Evolutionary conservation across 192 early-diverging fungal species (phyloP).

Genomic region (Rhizophagus clarus): DNA sequence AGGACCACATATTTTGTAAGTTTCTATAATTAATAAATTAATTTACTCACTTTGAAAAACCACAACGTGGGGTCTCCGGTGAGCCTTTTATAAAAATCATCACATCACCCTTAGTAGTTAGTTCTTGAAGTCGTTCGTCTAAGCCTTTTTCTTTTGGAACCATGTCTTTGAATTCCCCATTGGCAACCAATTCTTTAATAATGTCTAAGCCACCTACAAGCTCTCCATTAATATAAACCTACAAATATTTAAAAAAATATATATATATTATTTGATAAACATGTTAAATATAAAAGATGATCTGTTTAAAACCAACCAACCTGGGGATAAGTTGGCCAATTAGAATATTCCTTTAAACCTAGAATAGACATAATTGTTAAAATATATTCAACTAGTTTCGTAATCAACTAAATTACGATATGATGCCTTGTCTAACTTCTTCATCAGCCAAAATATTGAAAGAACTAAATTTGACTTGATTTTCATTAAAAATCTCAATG

Average conservation of each 20-base stretch:
- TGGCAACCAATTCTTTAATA: conserved; percentile 86
- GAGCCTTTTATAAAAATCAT: no score
- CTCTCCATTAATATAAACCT: conserved; percentile 94
- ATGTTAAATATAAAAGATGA: neutral
- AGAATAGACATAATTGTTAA: neutral
- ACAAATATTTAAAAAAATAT: conserved; percentile 27
- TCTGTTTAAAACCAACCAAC: conserved; percentile 7
- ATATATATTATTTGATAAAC: neutral
- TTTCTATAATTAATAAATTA: no score
- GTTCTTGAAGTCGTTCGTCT: no score
- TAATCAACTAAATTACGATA: conserved; percentile 31
- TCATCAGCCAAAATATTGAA: conserved; percentile 91
- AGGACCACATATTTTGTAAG: no score
- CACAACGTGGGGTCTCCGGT: no score
- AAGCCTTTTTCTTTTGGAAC: conserved; percentile 38
- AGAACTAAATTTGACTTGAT: conserved; percentile 81
- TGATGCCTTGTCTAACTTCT: conserved; percentile 89
- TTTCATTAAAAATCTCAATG: conserved; percentile 76
- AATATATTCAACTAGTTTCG: neutral
- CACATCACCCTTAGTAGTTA: no score
- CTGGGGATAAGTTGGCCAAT: conserved; percentile 98
- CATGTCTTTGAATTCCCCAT: conserved; percentile 59
- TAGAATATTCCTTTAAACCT: conserved; percentile 52
- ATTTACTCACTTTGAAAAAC: no score
- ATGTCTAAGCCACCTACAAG: conserved; percentile 94